phyloP scores from a whole-genome alignment of 805 yeast genomes.

The Brettanomyces anomalus region DNA sequence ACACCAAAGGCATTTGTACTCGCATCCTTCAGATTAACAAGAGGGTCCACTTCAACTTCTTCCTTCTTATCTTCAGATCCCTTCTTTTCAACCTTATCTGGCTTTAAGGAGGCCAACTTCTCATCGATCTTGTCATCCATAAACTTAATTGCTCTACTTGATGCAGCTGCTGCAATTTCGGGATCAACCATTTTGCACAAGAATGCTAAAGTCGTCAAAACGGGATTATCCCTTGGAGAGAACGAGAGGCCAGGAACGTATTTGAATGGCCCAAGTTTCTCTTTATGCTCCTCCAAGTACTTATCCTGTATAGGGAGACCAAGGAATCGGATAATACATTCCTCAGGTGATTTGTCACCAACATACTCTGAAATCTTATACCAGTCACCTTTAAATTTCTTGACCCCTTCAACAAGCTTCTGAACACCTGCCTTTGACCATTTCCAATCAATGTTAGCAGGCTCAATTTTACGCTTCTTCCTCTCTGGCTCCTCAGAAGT shows the following conservation, averaged over 20 bases:
- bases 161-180: slow-evolving; percentile 76
- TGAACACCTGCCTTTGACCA: slow-evolving; percentile 68
- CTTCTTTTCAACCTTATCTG: slow-evolving; percentile 13
- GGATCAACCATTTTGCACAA: slow-evolving; percentile 80
- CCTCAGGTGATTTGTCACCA: slow-evolving; percentile 63
- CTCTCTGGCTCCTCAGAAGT: slow-evolving; percentile 9
- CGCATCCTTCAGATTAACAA: slow-evolving; percentile 42
- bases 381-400: slow-evolving; percentile 69
- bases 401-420: slow-evolving; percentile 52
- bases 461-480: slow-evolving; percentile 19
- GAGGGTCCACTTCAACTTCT: background rate
- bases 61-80: slow-evolving; percentile 4
- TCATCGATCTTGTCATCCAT: slow-evolving; percentile 35
- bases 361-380: slow-evolving; percentile 57
- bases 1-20: slow-evolving; percentile 65
- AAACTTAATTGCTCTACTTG: slow-evolving; percentile 47
- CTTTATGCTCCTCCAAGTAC: slow-evolving; percentile 39
- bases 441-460: slow-evolving; percentile 30
- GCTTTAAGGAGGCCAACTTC: slow-evolving; percentile 28
- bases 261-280: slow-evolving; percentile 63
- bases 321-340: slow-evolving; percentile 72
- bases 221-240: slow-evolving; percentile 83
- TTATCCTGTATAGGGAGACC: slow-evolving; percentile 76
- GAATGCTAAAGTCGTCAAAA: slow-evolving; percentile 85
- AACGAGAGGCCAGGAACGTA: slow-evolving; percentile 81